phyloP scores from a whole-genome alignment of 2,329 filamentous ascomycete genomes.

The Sclerotinia trifoliorum region DNA sequence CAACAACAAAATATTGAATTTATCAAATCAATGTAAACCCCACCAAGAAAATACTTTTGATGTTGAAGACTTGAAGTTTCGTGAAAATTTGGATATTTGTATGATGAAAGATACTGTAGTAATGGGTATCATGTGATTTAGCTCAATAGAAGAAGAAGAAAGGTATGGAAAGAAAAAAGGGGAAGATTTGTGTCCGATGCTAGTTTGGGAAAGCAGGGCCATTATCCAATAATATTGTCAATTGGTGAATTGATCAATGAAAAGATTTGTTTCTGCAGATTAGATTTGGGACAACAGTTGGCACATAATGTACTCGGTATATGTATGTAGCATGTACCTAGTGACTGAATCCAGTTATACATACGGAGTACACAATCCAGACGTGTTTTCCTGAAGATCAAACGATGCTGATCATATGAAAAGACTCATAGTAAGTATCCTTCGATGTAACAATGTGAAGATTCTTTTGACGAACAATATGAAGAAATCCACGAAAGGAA shows the following conservation, averaged over 20 bases:
- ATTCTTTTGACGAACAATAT: neutral
- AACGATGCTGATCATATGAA: too few species aligned
- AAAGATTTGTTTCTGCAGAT: neutral
- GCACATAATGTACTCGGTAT: neutral
- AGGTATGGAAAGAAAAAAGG: neutral
- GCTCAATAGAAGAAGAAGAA: neutral
- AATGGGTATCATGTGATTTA: neutral
- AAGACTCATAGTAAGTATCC: too few species aligned
- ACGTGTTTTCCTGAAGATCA: too few species aligned
- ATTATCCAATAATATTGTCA: neutral
- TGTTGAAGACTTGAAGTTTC: neutral
- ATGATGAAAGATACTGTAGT: neutral
- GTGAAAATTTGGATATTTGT: neutral
- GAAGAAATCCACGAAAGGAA: neutral
- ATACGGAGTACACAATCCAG: neutral
- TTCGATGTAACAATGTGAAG: conserved; percentile 9
- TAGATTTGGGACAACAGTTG: neutral
- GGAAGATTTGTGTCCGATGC: neutral
- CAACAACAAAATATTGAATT: neutral
- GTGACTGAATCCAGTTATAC: neutral
- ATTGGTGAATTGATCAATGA: conserved; percentile 13
- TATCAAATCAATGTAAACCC: neutral
- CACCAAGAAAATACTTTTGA: conserved; percentile 3
- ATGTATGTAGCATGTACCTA: neutral
- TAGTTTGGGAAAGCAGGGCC: neutral